Evolutionary conservation across 805 yeast species (phyloP).

Genomic region (Blastobotrys mokoenaii): DNA sequence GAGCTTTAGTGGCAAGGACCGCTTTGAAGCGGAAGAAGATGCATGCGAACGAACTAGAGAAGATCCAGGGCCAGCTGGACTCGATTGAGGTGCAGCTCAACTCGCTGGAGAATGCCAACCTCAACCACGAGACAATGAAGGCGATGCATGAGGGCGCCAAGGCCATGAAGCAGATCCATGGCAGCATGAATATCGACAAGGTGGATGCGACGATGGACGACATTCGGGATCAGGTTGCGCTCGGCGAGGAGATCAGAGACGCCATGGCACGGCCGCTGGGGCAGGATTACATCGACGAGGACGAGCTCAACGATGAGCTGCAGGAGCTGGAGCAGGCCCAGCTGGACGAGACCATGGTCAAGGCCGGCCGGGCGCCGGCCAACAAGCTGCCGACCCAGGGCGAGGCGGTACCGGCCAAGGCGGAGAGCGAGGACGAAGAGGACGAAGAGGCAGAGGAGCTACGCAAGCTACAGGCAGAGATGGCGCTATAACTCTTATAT

Average conservation of each 20-base stretch:
- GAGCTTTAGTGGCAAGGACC: conserved; percentile 55
- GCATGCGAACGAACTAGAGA: conserved; percentile 65
- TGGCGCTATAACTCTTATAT: conserved; percentile 28
- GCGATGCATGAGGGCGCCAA: conserved; percentile 97
- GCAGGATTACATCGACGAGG: conserved; percentile 58
- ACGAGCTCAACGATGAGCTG: conserved; percentile 90
- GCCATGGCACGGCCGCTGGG: conserved; percentile 94
- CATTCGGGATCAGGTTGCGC: conserved; percentile 91
- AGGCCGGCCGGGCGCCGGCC: conserved; percentile 36
- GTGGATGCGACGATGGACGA: conserved; percentile 98
- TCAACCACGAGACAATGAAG: conserved; percentile 96
- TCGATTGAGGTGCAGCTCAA: conserved; percentile 82
- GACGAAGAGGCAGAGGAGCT: conserved; percentile 38
- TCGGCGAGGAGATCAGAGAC: conserved; percentile 90
- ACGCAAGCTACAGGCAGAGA: conserved; percentile 35
- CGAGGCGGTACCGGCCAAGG: conserved; percentile 11
- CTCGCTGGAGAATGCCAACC: conserved; percentile 89
- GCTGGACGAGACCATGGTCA: conserved; percentile 48
- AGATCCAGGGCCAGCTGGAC: conserved; percentile 80
- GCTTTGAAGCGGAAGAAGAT: conserved; percentile 86
- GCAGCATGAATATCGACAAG: conserved; percentile 89
- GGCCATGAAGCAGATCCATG: conserved; percentile 95
- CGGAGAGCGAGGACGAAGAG: conserved; percentile 23
- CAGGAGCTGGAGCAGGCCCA: conserved; percentile 82
- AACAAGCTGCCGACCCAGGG: conserved; percentile 23